phyloP scores from a whole-genome alignment of 495 filamentous ascomycete genomes.

The Hyphodiscus hymeniophilus region DNA sequence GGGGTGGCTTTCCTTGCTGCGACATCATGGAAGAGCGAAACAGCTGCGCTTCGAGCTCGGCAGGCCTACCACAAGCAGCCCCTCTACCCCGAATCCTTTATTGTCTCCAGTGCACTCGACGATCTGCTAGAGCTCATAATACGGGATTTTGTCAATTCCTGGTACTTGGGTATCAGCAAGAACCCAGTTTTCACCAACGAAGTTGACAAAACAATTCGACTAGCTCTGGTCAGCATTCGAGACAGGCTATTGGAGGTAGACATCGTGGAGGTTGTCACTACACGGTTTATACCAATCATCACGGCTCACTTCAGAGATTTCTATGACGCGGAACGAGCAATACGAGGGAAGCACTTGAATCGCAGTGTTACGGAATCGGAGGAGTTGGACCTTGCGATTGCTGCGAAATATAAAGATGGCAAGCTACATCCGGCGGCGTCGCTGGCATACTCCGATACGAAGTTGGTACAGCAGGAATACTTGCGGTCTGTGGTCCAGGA shows the following conservation, averaged over 20 bases:
- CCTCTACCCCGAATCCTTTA: constrained; percentile 69
- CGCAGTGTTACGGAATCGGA: constrained; percentile 91
- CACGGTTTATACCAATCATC: constrained; percentile 75
- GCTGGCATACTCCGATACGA: constrained; percentile 71
- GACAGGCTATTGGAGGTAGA: constrained; percentile 66
- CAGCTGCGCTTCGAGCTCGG: constrained; percentile 45
- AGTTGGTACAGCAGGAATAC: constrained; percentile 77
- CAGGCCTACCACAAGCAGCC: constrained; percentile 44
- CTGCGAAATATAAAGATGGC: constrained; percentile 82
- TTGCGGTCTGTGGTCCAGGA: constrained; percentile 60
- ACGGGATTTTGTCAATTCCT: constrained; percentile 79
- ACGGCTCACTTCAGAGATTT: constrained; percentile 90
- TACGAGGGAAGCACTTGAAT: constrained; percentile 80
- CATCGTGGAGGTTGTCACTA: constrained; percentile 70
- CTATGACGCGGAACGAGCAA: constrained; percentile 77
- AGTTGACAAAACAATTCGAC: constrained; percentile 70
- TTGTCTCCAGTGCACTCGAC: constrained; percentile 75
- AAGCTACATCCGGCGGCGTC: constrained; percentile 86
- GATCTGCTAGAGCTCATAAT: constrained; percentile 67
- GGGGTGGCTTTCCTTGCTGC: constrained; percentile 54
- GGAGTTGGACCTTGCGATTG: constrained; percentile 89
- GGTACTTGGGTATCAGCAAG: constrained; percentile 81
- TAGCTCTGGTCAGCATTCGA: constrained; percentile 60
- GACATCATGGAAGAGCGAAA: constrained; percentile 60
- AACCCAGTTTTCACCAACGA: constrained; percentile 75